Conservation (phyloP, 768 basidiomycete species). For the Trametes villosa region DNA sequence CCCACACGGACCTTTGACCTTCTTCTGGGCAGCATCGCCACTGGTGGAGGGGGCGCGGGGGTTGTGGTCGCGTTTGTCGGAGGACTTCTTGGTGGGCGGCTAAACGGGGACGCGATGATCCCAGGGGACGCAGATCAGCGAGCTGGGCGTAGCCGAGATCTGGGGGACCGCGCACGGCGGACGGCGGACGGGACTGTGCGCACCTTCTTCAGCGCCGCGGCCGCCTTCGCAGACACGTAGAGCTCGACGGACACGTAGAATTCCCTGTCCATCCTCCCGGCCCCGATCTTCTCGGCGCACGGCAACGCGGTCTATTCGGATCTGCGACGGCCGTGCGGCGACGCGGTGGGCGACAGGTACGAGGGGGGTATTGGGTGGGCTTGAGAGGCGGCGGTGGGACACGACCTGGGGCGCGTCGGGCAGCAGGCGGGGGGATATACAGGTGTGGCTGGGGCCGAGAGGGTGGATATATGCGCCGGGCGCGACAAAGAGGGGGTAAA, state of each 20-base stretch:
- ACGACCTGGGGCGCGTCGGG: neutral
- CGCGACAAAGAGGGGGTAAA: slow-evolving; percentile 9
- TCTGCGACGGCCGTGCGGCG: neutral
- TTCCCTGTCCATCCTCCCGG: slow-evolving; percentile 41
- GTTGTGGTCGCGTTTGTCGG: slow-evolving; percentile 56
- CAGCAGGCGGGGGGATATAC: neutral
- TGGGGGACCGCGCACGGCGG: neutral
- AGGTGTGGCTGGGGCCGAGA: neutral
- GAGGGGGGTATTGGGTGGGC: neutral
- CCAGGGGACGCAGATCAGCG: neutral
- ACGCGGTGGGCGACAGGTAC: neutral
- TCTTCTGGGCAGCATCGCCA: slow-evolving; percentile 52
- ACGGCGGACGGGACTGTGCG: too few relatives aligned
- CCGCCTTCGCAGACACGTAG: slow-evolving; percentile 58
- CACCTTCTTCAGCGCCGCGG: slow-evolving; percentile 61
- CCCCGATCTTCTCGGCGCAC: slow-evolving; percentile 12
- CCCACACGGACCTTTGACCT: slow-evolving; percentile 57
- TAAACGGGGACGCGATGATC: slow-evolving; percentile 39
- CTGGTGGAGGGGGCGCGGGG: slow-evolving; percentile 32
- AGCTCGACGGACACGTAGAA: slow-evolving; percentile 67
- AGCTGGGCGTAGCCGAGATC: slow-evolving; percentile 15
- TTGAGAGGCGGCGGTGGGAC: neutral
- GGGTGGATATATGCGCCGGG: slow-evolving; percentile 14
- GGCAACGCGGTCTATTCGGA: slow-evolving; percentile 13
- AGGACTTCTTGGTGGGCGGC: slow-evolving; percentile 48